Conservation (phyloP, 2,329 filamentous ascomycete genomes). For the Stylonectria norvegica region DNA sequence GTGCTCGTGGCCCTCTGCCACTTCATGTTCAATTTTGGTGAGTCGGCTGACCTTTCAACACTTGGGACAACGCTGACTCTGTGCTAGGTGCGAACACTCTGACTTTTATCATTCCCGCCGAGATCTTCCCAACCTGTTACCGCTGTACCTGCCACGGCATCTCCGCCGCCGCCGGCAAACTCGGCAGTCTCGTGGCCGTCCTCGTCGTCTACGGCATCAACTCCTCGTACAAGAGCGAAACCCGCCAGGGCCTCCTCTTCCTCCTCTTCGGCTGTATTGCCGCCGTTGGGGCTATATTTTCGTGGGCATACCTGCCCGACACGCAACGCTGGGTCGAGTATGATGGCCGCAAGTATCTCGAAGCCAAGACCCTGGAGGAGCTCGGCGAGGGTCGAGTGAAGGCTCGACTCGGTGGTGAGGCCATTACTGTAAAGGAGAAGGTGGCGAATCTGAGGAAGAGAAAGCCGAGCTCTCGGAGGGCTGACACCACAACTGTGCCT, state of each 20-base stretch:
- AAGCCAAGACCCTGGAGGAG: constrained; percentile 49
- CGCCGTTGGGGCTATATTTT: constrained; percentile 46
- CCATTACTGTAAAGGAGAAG: constrained; percentile 44
- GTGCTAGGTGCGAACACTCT: constrained; percentile 54
- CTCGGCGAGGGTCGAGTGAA: constrained; percentile 47
- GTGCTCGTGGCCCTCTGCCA: constrained; percentile 51
- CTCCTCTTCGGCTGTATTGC: constrained; percentile 50
- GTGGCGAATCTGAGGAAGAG: constrained; percentile 37
- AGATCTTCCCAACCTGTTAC: constrained; percentile 63
- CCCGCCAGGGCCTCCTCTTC: constrained; percentile 48
- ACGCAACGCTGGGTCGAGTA: constrained; percentile 40
- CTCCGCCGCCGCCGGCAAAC: constrained; percentile 57
- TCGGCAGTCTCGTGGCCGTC: constrained; percentile 53
- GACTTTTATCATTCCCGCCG: constrained; percentile 62
- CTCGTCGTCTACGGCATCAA: constrained; percentile 51
- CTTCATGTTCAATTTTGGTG: constrained; percentile 55
- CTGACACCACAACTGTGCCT: constrained; percentile 1
- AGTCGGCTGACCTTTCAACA: constrained; percentile 5
- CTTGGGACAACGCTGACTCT: constrained; percentile 10
- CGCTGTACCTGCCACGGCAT: constrained; percentile 61
- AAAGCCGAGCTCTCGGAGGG: constrained; percentile 15
- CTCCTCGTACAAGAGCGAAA: constrained; percentile 38
- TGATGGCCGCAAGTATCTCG: constrained; percentile 36
- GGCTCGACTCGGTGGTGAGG: constrained; percentile 43
- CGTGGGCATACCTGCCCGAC: constrained; percentile 51